Conservation (phyloP, 768 basidiomycete species). For the Fomitopsis serialis region DNA sequence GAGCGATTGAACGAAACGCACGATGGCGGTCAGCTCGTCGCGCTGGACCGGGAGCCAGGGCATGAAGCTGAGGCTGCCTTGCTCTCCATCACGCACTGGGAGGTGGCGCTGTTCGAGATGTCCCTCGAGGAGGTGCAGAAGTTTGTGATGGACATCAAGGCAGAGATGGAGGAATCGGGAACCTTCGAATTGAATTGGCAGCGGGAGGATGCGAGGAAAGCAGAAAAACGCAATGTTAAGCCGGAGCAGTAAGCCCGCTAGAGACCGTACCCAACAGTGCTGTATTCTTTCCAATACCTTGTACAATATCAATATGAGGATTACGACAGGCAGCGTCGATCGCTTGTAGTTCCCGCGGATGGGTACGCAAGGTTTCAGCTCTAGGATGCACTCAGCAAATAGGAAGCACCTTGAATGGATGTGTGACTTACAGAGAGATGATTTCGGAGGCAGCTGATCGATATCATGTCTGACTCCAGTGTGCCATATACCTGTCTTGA, state of each 20-base stretch:
- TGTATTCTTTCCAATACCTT: too few species aligned
- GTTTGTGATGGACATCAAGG: slow-evolving; percentile 12
- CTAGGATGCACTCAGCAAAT: too few species aligned
- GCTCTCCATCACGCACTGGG: slow-evolving; percentile 11
- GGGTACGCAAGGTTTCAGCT: too few species aligned
- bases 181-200: slow-evolving; percentile 14
- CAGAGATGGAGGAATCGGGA: slow-evolving; percentile 16
- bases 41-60: not conserved
- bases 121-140: slow-evolving; percentile 12
- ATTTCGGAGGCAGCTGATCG: not conserved
- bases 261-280: not conserved
- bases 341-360: too few species aligned
- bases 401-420: too few species aligned
- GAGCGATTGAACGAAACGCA: slow-evolving; percentile 7
- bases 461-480: slow-evolving; percentile 29
- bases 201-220: slow-evolving; percentile 12
- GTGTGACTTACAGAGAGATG: not conserved
- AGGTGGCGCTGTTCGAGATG: slow-evolving; percentile 12
- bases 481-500: slow-evolving; percentile 61
- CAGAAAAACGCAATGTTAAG: not conserved
- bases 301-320: too few species aligned
- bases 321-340: too few species aligned
- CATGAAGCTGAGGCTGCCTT: not conserved
- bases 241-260: not conserved
- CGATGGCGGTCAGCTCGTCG: not conserved